These are phyloP conservation scores for Stygiomarasmius scandens DNA, from an alignment of 1,284 basidiomycete genomes.

Conservation along the genomic window DNA sequence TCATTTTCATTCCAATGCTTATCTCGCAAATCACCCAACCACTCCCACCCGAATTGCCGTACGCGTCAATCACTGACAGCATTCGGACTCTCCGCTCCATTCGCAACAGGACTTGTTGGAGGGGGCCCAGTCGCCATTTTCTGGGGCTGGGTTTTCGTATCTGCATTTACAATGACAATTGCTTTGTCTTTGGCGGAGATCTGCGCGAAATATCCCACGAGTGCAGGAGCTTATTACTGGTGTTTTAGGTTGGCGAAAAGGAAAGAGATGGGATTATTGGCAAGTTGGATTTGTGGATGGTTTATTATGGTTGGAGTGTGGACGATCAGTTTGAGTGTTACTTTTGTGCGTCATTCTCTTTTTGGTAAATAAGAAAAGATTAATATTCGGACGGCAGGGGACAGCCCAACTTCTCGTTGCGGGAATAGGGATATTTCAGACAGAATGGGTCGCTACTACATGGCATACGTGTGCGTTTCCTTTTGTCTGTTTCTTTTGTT, in stretches of 20 bases:
- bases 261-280: constrained; percentile 40
- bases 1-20: constrained; percentile 11
- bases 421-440: constrained; percentile 50
- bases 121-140: constrained; percentile 56
- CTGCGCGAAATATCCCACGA: constrained; percentile 58
- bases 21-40: constrained; percentile 1
- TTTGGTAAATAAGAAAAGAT: no score
- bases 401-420: constrained; percentile 54
- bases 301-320: constrained; percentile 58
- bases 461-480: constrained; percentile 53
- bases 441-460: constrained; percentile 48
- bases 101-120: constrained; percentile 53
- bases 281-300: constrained; percentile 63
- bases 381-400: no score
- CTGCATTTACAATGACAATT: constrained; percentile 44
- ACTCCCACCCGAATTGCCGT: neutral
- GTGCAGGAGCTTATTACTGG: constrained; percentile 63
- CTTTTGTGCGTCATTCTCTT: constrained; percentile 42
- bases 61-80: constrained; percentile 32
- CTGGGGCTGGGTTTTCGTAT: constrained; percentile 57
- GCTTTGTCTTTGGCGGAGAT: constrained; percentile 58
- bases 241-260: constrained; percentile 49
- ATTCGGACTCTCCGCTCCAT: constrained; percentile 52
- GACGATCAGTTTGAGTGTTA: constrained; percentile 55
- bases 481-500: neutral